A percentile compares a stretch with the other conserved stretches of the same genome.
Conservation (phyloP, 345 rosid species). For the Orychophragmus violaceus region DNA sequence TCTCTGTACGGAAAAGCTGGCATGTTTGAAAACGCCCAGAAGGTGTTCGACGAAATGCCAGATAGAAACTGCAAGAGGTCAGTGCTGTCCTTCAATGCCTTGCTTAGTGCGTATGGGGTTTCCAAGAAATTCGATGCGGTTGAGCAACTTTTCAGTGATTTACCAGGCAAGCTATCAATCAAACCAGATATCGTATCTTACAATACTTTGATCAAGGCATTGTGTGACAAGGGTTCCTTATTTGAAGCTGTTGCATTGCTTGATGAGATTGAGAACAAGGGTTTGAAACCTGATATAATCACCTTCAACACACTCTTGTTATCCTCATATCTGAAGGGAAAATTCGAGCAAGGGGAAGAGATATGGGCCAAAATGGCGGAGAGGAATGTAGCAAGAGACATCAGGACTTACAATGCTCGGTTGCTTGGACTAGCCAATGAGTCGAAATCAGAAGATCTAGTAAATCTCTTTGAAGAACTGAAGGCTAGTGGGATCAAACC, state of each 20-base stretch:
- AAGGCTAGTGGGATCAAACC: slow-evolving; percentile 36
- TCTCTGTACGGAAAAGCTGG: slow-evolving; percentile 46
- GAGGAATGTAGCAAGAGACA: slow-evolving; percentile 36
- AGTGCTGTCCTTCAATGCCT: slow-evolving; percentile 54
- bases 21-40: slow-evolving; percentile 54
- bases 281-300: slow-evolving; percentile 44
- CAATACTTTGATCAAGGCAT: slow-evolving; percentile 55
- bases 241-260: slow-evolving; percentile 38
- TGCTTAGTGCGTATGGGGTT: slow-evolving; percentile 48
- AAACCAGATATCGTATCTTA: slow-evolving; percentile 46
- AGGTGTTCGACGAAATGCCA: slow-evolving; percentile 85
- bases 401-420: slow-evolving; percentile 57
- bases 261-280: slow-evolving; percentile 50
- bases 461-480: slow-evolving; percentile 40
- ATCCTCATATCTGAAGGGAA: slow-evolving; percentile 39
- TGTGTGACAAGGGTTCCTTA: slow-evolving; percentile 45
- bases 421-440: slow-evolving; percentile 45
- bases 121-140: slow-evolving; percentile 45
- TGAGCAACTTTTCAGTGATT: slow-evolving; percentile 35
- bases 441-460: slow-evolving; percentile 38
- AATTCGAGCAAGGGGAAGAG: slow-evolving; percentile 49
- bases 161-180: slow-evolving; percentile 42
- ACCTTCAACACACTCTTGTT: slow-evolving; percentile 56
- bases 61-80: slow-evolving; percentile 43
- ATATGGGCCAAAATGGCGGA: slow-evolving; percentile 50